phyloP scores from a whole-genome alignment of 2,329 filamentous ascomycete genomes.

The Botrytis pseudocinerea region DNA sequence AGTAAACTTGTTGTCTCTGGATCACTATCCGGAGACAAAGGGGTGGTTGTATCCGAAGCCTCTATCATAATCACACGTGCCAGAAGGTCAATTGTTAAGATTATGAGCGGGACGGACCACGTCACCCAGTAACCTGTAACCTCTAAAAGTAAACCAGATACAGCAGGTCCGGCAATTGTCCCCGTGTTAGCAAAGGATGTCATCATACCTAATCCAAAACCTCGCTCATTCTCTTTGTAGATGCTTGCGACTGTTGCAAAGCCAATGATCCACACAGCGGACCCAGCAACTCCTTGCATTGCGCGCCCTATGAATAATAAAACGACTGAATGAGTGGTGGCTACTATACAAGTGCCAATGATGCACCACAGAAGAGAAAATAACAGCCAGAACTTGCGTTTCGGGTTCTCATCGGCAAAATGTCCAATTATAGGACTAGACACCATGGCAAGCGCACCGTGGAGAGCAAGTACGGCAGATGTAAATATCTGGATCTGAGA shows the following conservation, averaged over 20 bases:
- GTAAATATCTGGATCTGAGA: background rate
- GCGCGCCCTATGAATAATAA: background rate
- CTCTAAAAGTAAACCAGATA: slow-evolving; percentile 12
- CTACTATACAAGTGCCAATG: background rate
- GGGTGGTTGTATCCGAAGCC: background rate
- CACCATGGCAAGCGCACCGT: background rate
- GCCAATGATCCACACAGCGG: slow-evolving; percentile 11
- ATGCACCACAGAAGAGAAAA: background rate
- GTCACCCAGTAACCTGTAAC: background rate
- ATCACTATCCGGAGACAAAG: background rate
- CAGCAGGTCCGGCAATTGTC: background rate
- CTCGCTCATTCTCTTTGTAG: background rate
- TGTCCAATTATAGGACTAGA: slow-evolving; percentile 6
- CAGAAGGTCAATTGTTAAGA: slow-evolving; percentile 3
- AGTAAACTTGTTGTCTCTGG: no score
- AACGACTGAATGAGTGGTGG: background rate
- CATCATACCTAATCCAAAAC: slow-evolving; percentile 5
- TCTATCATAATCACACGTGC: slow-evolving; percentile 9
- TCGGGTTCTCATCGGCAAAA: background rate
- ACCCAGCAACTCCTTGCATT: background rate
- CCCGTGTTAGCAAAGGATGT: slow-evolving; percentile 2
- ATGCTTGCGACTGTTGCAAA: slow-evolving; percentile 1
- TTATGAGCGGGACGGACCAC: background rate
- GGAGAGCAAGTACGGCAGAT: slow-evolving; percentile 8
- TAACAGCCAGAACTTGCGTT: background rate